These are phyloP conservation scores for Ceratocystis lukuohia DNA, from an alignment of 2,329 filamentous ascomycete genomes.

Conservation along the genomic window DNA sequence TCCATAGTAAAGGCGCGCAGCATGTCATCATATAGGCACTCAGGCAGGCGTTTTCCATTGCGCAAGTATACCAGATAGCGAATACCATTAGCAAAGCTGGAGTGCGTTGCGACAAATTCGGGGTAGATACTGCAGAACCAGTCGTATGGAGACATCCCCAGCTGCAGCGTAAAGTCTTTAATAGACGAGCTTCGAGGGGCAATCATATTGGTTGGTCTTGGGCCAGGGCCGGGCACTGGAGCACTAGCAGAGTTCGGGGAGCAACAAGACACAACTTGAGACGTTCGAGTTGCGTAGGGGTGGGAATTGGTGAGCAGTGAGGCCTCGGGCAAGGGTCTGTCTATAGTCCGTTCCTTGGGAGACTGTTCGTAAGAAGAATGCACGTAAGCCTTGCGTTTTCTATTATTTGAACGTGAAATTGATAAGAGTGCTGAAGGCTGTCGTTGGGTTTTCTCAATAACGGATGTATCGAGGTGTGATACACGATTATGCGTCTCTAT, in stretches of 20 bases:
- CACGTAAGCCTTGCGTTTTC: neutral
- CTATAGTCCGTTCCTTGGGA: neutral
- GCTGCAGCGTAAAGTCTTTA: neutral
- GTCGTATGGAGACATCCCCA: conserved; percentile 25
- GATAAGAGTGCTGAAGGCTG: neutral
- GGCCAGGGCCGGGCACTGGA: neutral
- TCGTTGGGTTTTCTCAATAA: neutral
- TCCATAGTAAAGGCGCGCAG: conserved; percentile 33
- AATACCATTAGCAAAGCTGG: conserved; percentile 34
- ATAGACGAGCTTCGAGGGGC: neutral
- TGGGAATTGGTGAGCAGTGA: neutral
- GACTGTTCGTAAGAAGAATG: neutral
- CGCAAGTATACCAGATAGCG: conserved; percentile 32
- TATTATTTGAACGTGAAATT: neutral
- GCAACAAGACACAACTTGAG: neutral
- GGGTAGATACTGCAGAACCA: conserved; percentile 34
- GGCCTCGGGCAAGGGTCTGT: neutral
- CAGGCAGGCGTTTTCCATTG: conserved; percentile 27
- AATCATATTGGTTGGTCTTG: neutral
- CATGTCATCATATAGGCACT: conserved; percentile 41
- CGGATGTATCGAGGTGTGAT: neutral
- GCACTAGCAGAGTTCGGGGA: no score
- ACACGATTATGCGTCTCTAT: neutral
- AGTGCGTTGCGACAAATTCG: conserved; percentile 29
- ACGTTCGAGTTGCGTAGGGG: neutral